Percentiles rank a stretch among this genome's conserved stretches.
phyloP scores from a whole-genome alignment of 2,329 filamentous ascomycete species.

The Botrytis porri region DNA sequence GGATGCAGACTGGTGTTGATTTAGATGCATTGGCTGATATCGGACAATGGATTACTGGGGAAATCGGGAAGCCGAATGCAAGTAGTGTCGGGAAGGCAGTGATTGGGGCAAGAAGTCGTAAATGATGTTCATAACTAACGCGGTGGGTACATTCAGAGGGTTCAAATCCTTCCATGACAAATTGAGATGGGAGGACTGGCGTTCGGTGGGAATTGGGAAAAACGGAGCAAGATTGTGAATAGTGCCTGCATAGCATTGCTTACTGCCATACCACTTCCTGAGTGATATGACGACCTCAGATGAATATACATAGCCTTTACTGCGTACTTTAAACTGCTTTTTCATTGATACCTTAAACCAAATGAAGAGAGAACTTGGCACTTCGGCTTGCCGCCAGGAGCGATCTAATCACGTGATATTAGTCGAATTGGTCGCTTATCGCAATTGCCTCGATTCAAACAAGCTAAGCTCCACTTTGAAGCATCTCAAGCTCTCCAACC shows the following conservation, averaged over 20 bases:
- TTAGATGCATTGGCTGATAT: conserved; percentile 64
- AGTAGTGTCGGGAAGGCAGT: conserved; percentile 67
- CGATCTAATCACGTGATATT: background rate
- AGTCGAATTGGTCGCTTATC: conserved; percentile 23
- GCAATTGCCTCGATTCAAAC: conserved; percentile 21
- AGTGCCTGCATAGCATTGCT: background rate
- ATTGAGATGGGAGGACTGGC: conserved; percentile 1
- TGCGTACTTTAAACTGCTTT: background rate
- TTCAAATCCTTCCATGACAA: background rate
- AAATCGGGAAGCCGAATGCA: conserved; percentile 61
- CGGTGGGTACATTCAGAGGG: background rate
- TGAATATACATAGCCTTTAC: background rate
- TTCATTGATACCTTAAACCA: background rate
- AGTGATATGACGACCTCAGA: background rate
- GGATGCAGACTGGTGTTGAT: conserved; percentile 71
- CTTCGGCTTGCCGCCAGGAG: background rate
- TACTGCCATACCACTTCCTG: background rate
- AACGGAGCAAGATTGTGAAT: background rate
- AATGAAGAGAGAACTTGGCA: background rate
- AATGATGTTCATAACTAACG: background rate
- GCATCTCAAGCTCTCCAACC: conserved; percentile 22
- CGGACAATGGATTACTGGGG: conserved; percentile 67
- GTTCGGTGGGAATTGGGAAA: background rate
- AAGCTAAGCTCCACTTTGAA: conserved; percentile 21
- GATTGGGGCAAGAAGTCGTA: conserved; percentile 44